Evolutionary conservation across 345 rosid species (phyloP).

Genomic region (Arabis alpina): DNA sequence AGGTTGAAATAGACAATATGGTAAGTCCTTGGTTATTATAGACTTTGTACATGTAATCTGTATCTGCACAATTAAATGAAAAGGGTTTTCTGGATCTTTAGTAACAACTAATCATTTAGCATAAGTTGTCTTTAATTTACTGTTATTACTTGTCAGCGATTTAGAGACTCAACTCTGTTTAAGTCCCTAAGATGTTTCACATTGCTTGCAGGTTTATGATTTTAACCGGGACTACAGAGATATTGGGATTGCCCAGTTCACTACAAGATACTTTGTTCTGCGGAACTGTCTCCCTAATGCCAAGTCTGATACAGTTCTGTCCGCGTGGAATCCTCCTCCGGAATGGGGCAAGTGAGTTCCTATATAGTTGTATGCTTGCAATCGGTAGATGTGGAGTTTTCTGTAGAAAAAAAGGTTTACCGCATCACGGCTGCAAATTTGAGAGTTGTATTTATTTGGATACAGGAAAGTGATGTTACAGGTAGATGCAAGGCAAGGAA

Average conservation of each 20-base stretch:
- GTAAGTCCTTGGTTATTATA: slow-evolving; percentile 47
- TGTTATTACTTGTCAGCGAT: slow-evolving; percentile 4
- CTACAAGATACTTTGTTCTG: slow-evolving; percentile 80
- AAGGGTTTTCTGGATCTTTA: background rate
- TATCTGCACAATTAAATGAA: background rate
- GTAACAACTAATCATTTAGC: background rate
- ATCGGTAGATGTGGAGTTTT: background rate
- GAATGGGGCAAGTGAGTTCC: slow-evolving; percentile 92
- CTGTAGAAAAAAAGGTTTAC: background rate
- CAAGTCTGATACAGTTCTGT: slow-evolving; percentile 86
- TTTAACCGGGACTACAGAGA: slow-evolving; percentile 97
- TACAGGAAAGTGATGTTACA: slow-evolving; percentile 91
- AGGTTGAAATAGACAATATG: slow-evolving; percentile 98
- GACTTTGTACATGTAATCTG: background rate
- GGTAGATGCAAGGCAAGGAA: slow-evolving; percentile 94
- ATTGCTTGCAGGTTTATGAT: slow-evolving; percentile 72
- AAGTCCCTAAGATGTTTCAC: slow-evolving; percentile 32
- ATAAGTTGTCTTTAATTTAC: background rate
- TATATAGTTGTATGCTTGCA: too few species aligned
- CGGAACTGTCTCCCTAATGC: slow-evolving; percentile 81
- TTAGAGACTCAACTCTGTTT: background rate
- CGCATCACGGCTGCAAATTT: slow-evolving; percentile 17
- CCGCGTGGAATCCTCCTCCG: slow-evolving; percentile 97
- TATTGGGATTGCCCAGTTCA: slow-evolving; percentile 85
- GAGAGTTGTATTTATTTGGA: slow-evolving; percentile 36